These are phyloP conservation scores for Starmerella cellae DNA, from an alignment of 805 yeast species.

Conservation along the genomic window DNA sequence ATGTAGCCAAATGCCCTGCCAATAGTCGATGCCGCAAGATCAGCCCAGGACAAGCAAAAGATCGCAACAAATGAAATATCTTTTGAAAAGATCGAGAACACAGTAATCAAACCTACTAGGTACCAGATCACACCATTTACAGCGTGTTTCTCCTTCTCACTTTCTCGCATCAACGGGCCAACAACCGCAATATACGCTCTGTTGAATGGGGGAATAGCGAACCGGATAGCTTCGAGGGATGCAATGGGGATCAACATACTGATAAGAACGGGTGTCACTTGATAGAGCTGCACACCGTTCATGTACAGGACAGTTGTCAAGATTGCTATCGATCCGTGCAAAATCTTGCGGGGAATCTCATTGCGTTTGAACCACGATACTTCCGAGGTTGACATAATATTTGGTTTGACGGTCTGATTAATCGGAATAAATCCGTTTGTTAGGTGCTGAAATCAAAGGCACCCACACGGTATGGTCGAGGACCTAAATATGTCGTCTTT, in stretches of 20 bases:
- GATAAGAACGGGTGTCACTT: constrained; percentile 48
- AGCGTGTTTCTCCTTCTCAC: constrained; percentile 43
- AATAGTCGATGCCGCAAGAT: constrained; percentile 88
- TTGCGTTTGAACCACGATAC: constrained; percentile 46
- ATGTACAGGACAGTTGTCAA: constrained; percentile 63
- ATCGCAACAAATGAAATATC: constrained; percentile 70
- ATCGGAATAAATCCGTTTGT: no score
- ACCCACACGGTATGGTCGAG: no score
- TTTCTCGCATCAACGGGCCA: constrained; percentile 76
- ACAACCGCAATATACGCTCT: constrained; percentile 48
- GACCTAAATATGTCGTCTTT: no score
- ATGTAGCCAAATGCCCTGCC: constrained; percentile 77
- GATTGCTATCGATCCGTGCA: constrained; percentile 83
- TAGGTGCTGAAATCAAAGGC: no score
- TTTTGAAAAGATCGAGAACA: constrained; percentile 57
- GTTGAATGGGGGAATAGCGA: constrained; percentile 51
- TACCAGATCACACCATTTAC: constrained; percentile 86
- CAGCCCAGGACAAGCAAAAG: constrained; percentile 85
- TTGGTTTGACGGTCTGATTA: no score
- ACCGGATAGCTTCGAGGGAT: constrained; percentile 53
- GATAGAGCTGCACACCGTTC: constrained; percentile 40
- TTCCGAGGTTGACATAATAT: no score
- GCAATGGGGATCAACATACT: constrained; percentile 45
- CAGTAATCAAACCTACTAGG: constrained; percentile 60
- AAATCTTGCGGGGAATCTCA: constrained; percentile 75